Conservation (phyloP, 208 protist genomes). For the Angomonas deanei region DNA sequence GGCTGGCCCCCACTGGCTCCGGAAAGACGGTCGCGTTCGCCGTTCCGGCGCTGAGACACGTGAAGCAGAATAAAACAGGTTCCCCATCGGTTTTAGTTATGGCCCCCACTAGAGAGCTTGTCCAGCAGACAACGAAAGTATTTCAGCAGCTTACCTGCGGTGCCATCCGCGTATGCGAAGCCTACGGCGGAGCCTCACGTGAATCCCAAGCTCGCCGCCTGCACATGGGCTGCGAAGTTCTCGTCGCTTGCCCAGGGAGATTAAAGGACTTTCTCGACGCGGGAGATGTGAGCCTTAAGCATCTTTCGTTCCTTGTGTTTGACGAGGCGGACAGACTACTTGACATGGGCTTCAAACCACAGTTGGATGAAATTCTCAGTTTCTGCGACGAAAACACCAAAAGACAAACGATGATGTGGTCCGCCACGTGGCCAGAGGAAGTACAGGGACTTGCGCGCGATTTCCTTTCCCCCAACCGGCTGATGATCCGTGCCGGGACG, state of each 20-base stretch:
- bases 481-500: conserved; percentile 84
- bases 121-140: conserved; percentile 97
- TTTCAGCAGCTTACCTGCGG: conserved; percentile 58
- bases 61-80: conserved; percentile 36
- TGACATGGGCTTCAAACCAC: conserved; percentile 92
- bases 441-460: conserved; percentile 75
- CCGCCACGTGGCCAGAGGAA: conserved; percentile 89
- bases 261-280: conserved; percentile 94
- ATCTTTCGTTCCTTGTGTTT: conserved; percentile 96
- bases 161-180: conserved; percentile 62
- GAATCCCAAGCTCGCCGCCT: conserved; percentile 56
- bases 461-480: conserved; percentile 79
- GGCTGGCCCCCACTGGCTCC: conserved; percentile 95
- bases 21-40: conserved; percentile 99
- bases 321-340: conserved; percentile 99
- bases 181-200: conserved; percentile 72
- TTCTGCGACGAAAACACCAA: conserved; percentile 39
- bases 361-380: conserved; percentile 94
- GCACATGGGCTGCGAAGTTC: conserved; percentile 71
- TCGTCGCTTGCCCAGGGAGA: conserved; percentile 98
- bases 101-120: conserved; percentile 97
- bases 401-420: conserved; percentile 97
- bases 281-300: conserved; percentile 79
- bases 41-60: conserved; percentile 86
- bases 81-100: conserved; percentile 94